Evolutionary conservation across 176 grass and related monocot genomes (phyloP), one percentile per base, ranked within the genome.

Genomic region (Bolboschoenus planiculmis): DNA sequence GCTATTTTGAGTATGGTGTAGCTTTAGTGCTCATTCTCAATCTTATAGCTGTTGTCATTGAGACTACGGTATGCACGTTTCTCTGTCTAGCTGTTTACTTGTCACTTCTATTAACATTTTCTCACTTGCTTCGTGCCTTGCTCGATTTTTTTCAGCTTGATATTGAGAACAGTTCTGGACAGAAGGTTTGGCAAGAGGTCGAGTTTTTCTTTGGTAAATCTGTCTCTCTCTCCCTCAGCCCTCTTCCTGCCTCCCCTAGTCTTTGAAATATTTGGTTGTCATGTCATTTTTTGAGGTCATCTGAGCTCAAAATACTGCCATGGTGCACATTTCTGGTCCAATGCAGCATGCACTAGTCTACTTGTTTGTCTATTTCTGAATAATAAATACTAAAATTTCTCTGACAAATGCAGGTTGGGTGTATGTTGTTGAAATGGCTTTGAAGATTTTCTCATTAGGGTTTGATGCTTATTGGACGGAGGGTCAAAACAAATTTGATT

Each of bases 371-470:
- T 75, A 50, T 50, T 37, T 67, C 33, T 67, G n/a, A 18, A 70
- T n/a, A 75, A 30, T 29, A 42, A 75, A 50, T 51, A 29, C 43
- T 50, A 50, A 50, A 16, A 30, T 13, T 75, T 50, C 40, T 73
- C 30, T 83, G 70, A 85, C 26, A 39, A 44, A 80, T 93, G 33
- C 85, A 98, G 95, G 95, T 74, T 98, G 95, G 95, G 85, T 98
- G 82, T 98, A 98, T 86, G 95, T 98, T 39, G 78, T 89, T 26
- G 95, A 98, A 84, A 90, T 95, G 95, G 92, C 90, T 91, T 85
- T 98, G 37, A 98, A 98, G 90, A 94, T 98, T 85, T 98, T 98
- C 86, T 93, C 95, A 63, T 88, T 90, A 56, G 95, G 95, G 74
- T 98, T 98, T 88, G 78, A 81, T 18, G 75, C 89, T 82, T 98